phyloP scores from a whole-genome alignment of 148 eudicot genomes.

The Vaccinium vitisidaea region DNA sequence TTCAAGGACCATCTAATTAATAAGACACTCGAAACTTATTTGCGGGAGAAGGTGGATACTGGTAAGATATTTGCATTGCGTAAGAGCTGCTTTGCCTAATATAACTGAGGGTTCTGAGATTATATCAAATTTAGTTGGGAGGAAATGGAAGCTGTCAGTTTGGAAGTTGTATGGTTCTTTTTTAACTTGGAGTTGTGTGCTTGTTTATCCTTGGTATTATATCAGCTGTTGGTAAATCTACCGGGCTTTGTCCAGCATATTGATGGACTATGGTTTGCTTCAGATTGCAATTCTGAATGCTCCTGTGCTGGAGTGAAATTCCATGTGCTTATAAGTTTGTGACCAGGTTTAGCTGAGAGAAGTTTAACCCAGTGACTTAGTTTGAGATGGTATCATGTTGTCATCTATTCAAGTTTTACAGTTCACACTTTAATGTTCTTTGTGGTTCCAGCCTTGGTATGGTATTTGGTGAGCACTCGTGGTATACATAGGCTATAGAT shows the following conservation, averaged over 20 bases:
- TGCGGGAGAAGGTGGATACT: slow-evolving; percentile 39
- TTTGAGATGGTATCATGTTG: neutral
- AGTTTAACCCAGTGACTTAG: neutral
- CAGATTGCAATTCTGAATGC: neutral
- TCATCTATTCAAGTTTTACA: neutral
- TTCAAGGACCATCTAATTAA: slow-evolving; percentile 83
- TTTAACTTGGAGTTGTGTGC: neutral
- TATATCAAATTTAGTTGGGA: neutral
- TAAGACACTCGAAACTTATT: slow-evolving; percentile 56
- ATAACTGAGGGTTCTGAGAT: neutral
- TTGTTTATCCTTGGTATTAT: neutral
- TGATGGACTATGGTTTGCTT: neutral
- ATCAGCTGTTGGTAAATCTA: neutral
- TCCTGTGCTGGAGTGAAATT: neutral
- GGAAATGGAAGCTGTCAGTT: neutral
- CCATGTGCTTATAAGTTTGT: neutral
- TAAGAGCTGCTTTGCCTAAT: neutral
- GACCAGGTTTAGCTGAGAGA: neutral
- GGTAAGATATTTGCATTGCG: slow-evolving; percentile 37
- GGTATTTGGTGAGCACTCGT: neutral
- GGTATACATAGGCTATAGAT: neutral
- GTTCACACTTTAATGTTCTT: neutral
- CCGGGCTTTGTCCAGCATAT: neutral
- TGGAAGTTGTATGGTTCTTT: neutral
- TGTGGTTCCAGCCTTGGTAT: neutral